These are phyloP conservation scores for Tubosaeta brunneosetosa DNA, from an alignment of 768 basidiomycete species.

Conservation along the genomic window DNA sequence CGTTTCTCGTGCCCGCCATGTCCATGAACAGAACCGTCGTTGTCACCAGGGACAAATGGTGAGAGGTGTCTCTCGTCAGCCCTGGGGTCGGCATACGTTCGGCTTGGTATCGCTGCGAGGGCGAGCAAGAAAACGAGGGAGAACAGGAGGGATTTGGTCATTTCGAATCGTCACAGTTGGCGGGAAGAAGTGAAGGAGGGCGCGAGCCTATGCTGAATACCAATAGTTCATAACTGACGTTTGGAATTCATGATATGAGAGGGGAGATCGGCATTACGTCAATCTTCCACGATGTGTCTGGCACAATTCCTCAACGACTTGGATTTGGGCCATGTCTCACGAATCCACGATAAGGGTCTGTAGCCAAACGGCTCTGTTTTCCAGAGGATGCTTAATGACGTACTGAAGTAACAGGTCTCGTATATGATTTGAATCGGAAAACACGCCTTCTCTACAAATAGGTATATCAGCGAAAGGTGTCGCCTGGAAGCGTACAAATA, in stretches of 20 bases:
- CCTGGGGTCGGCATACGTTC: constrained; percentile 2
- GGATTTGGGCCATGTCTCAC: background rate
- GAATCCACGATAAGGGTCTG: background rate
- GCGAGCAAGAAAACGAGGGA: constrained; percentile 9
- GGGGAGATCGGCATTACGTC: background rate
- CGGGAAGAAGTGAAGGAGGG: background rate
- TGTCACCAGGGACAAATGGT: background rate
- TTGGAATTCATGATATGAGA: constrained; percentile 13
- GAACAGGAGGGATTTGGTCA: constrained; percentile 8
- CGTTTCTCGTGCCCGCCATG: constrained; percentile 9
- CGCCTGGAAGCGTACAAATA: too few relatives aligned
- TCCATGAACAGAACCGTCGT: background rate
- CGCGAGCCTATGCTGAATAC: constrained; percentile 2
- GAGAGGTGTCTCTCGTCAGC: constrained; percentile 1
- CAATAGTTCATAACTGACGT: background rate
- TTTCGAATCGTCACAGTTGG: constrained; percentile 1
- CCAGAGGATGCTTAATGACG: background rate
- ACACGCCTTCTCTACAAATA: too few relatives aligned
- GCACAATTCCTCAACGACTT: background rate
- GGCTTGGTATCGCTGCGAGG: constrained; percentile 1
- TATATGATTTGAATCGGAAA: too few relatives aligned
- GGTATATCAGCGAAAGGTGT: too few relatives aligned
- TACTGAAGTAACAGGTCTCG: too few relatives aligned
- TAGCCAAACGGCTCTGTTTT: constrained; percentile 6
- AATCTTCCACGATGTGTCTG: background rate